Base-by-base conservation (phyloP, 441 rosid genomes). In the Sinapis alba region DNA sequence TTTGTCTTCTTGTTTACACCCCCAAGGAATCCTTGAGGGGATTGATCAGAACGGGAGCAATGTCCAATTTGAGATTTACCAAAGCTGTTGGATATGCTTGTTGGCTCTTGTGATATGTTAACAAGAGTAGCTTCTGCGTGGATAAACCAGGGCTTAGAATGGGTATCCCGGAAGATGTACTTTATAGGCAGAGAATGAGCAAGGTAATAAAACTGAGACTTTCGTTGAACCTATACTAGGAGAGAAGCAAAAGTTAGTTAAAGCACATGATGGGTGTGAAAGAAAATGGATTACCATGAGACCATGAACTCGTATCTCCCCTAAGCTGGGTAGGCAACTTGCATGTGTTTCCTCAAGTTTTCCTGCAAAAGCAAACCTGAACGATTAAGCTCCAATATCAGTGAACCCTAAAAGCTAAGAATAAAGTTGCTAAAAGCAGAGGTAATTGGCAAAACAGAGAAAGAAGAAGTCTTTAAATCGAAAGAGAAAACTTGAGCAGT, bases 301-400 rank as follows among this genome's bases (percentile, higher is more conserved):
- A 65, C 81, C 79, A 73, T 54, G 43, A 72, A 83, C 91, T 80
- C 74, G 74, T 57, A 92, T 85, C 77, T 80, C 86, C 53, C 73
- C 80, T 20, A 61, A 50, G 72, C 56, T 77, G 15, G 71, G 54
- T 16, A 76, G 71, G 72, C 76, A 77, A 71, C 68, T 65, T 60
- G 68, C 86, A 62, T 92, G 95, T 34, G 71, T 43, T 72, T 69
- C 80, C 79, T 84, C 89, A 20, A 90, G 79, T 78, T 83, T 78
- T 77, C 89, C 96, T 90, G 73, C 83, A 83, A 57, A 6, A 60
- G 13, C 16, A 72, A 47, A 7, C 4, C 4, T 47, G 54, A 43
- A 45, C 9, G 19, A n/a, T 45, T 13, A 5, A 45, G 1, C 2
- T 15, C 8, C 53, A 45, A 16, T 60, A 61, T 62, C 30, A 34